Base-by-base conservation (phyloP, 148 eudicot genomes). In the Cornus suecica region DNA sequence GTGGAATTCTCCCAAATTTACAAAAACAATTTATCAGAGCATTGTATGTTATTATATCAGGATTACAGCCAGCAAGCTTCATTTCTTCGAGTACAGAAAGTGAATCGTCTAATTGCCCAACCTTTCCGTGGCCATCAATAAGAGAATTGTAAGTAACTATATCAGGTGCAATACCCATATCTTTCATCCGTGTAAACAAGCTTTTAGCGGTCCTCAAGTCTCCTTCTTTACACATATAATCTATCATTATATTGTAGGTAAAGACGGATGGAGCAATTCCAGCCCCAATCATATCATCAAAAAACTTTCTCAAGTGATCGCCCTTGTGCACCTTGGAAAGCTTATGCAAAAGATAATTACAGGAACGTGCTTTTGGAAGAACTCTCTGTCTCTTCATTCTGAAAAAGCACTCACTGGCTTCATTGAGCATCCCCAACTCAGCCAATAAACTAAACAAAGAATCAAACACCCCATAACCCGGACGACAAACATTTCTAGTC, bases 401-500 rank as follows among this genome's bases (percentile, higher is more conserved):
- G 72, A 71, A 75, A 78, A 95, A 95, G 76, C 97, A 92, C 71
- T 83, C 79, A 68, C 71, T 85, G 3, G 99, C 97, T 76, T 91
- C 97, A n/a, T 92, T 92, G 26, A 95, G 80, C 91, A 84, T 85
- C 18, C 85, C 93, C 80, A 87, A 80, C 37, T 95, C 99, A 61
- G 87, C 75, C 76, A 89, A 86, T 60, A 85, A 87, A 18, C 92
- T 88, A 76, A 95, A 95, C 29, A 88, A 88, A 15, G 90, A 84
- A 80, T 95, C 99, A 70, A 95, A 92, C 24, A 91, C 94, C 26
- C 99, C 99, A 78, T 78, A 92, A 31, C 99, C 97, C 14, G 85
- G 72, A 25, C 81, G 41, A 78, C 96, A 90, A 69, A 88, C 89
- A 79, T 83, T 79, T 87, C 90, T 89, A 1, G 84, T 87, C 30